A percentile compares a stretch with the other conserved stretches of the same genome.
Evolutionary conservation across 108 stramenopile genomes (phyloP).

Genomic region (Skeletonema costatum): DNA sequence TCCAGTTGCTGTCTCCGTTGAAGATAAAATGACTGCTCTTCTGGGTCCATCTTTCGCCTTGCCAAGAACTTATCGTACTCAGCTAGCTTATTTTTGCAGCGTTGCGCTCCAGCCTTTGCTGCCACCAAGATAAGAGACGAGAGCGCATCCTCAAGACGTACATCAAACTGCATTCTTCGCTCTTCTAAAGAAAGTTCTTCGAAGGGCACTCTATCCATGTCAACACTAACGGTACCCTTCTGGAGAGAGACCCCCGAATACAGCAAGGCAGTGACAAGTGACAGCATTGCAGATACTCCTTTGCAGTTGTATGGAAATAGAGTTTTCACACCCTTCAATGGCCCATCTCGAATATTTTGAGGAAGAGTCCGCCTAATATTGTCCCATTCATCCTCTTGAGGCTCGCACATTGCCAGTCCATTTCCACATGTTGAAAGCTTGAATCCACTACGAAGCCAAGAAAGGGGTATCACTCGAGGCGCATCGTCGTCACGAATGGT

Average conservation of each 20-base stretch:
- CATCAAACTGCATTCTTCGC: conserved; percentile 61
- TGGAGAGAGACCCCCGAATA: conserved; percentile 74
- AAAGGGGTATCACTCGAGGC: conserved; percentile 10
- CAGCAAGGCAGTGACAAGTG: conserved; percentile 71
- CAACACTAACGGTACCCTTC: conserved; percentile 46
- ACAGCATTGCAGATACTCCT: conserved; percentile 61
- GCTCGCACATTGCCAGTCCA: conserved; percentile 21
- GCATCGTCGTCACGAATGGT: conserved; percentile 1
- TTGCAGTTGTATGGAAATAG: conserved; percentile 75
- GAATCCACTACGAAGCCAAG: conserved; percentile 49
- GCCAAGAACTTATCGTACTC: conserved; percentile 30
- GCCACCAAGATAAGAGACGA: conserved; percentile 71
- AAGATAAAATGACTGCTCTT: conserved; percentile 30
- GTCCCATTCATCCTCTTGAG: conserved; percentile 35
- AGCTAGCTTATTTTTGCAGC: conserved; percentile 39
- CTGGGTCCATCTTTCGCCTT: conserved; percentile 1
- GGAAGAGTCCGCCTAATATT: conserved; percentile 6
- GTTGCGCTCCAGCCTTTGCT: conserved; percentile 46
- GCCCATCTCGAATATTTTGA: conserved; percentile 27
- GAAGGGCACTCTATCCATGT: conserved; percentile 50
- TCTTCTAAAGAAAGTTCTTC: conserved; percentile 55
- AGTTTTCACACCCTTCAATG: conserved; percentile 20
- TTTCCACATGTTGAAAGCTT: conserved; percentile 34
- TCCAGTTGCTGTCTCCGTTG: conserved; percentile 13
- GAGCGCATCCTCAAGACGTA: conserved; percentile 71